Evolutionary conservation across 192 early-diverging fungal species (phyloP).

Genomic region (Gryganskiella cystojenkinii): DNA sequence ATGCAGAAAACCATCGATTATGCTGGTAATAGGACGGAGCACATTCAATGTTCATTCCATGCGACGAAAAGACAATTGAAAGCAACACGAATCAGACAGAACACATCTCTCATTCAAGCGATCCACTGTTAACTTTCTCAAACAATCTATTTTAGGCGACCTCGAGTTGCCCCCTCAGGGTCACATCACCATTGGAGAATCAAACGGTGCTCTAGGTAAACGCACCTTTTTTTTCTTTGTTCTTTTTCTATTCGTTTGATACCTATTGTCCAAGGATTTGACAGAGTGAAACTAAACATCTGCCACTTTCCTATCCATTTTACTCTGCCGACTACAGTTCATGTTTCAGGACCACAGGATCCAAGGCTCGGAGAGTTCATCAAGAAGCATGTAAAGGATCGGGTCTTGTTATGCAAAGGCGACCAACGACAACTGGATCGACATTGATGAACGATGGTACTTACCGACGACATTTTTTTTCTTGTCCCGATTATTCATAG

Average conservation of each 20-base stretch:
- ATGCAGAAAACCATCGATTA: no score
- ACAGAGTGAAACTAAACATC: no score
- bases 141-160: slow-evolving; percentile 13
- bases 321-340: slow-evolving; percentile 8
- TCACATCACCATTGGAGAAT: slow-evolving; percentile 42
- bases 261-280: background rate
- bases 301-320: no score
- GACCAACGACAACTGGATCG: background rate
- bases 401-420: background rate
- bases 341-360: slow-evolving; percentile 35
- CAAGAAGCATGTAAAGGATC: slow-evolving; percentile 30
- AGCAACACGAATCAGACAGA: no score
- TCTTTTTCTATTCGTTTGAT: no score
- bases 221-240: background rate
- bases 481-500: slow-evolving; percentile 6
- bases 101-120: no score
- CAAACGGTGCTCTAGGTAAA: slow-evolving; percentile 31
- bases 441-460: background rate
- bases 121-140: no score
- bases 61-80: no score
- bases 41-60: no score
- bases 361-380: slow-evolving; percentile 25
- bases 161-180: slow-evolving; percentile 27
- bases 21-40: no score
- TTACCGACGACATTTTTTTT: background rate